These are phyloP conservation scores for Penicillium paradoxum DNA, from an alignment of 495 filamentous ascomycete species.

Conservation along the genomic window DNA sequence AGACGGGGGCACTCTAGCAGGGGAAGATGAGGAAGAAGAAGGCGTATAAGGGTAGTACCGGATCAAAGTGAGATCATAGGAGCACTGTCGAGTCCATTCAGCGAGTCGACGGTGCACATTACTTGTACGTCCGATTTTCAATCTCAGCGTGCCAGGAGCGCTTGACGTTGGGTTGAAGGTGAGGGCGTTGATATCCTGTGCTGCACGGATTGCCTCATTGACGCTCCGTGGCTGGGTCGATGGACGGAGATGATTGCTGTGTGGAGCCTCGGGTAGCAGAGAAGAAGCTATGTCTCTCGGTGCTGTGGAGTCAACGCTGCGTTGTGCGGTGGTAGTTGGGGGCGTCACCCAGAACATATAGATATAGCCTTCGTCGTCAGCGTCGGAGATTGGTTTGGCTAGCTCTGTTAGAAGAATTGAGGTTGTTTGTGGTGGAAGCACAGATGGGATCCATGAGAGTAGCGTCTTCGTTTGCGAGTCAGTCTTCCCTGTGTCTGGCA, in stretches of 20 bases:
- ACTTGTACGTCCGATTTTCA: slow-evolving; percentile 88
- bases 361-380: slow-evolving; percentile 87
- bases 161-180: slow-evolving; percentile 26
- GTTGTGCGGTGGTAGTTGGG: slow-evolving; percentile 36
- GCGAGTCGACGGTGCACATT: slow-evolving; percentile 90
- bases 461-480: slow-evolving; percentile 45
- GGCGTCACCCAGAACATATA: slow-evolving; percentile 94
- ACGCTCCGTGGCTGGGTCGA: slow-evolving; percentile 48
- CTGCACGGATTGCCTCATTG: slow-evolving; percentile 58
- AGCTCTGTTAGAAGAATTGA: slow-evolving; percentile 67
- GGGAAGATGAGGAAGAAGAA: slow-evolving; percentile 38
- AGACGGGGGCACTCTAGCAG: slow-evolving; percentile 10
- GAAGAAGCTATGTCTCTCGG: slow-evolving; percentile 55
- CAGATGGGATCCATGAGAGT: slow-evolving; percentile 61
- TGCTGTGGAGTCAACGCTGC: slow-evolving; percentile 28
- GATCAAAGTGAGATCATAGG: slow-evolving; percentile 76
- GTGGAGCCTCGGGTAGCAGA: slow-evolving; percentile 46
- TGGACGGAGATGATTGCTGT: slow-evolving; percentile 14
- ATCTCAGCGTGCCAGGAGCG: slow-evolving; percentile 53
- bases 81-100: slow-evolving; percentile 91
- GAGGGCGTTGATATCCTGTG: slow-evolving; percentile 47
- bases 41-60: slow-evolving; percentile 86
- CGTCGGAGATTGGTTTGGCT: slow-evolving; percentile 69
- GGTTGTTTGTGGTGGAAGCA: slow-evolving; percentile 58
- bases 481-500: slow-evolving; percentile 11